Percentiles rank a stretch among this genome's conserved stretches.
Conservation (phyloP, 2,329 filamentous ascomycete genomes). For the Pyrenophora teres region DNA sequence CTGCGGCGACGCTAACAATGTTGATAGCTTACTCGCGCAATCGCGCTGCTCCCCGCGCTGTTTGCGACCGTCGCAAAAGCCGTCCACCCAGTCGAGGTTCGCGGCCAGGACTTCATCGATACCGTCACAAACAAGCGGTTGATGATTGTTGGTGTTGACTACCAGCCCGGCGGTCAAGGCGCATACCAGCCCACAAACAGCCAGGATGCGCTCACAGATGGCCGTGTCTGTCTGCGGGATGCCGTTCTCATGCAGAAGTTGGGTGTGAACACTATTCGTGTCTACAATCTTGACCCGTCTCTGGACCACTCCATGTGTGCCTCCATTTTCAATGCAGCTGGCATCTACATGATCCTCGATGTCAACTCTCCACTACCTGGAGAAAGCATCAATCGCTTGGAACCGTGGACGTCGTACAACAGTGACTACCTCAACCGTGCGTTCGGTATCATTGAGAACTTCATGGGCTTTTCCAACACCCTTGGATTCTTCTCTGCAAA, state of each 20-base stretch:
- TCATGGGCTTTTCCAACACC: conserved; percentile 69
- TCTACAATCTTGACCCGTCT: conserved; percentile 66
- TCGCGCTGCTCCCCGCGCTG: conserved; percentile 35
- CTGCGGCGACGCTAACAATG: conserved; percentile 12
- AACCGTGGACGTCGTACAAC: conserved; percentile 61
- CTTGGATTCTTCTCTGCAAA: conserved; percentile 71
- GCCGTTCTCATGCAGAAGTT: conserved; percentile 66
- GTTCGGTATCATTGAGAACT: conserved; percentile 68
- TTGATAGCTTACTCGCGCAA: conserved; percentile 33
- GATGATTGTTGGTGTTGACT: conserved; percentile 64
- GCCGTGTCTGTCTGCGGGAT: conserved; percentile 64
- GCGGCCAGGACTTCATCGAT: conserved; percentile 66
- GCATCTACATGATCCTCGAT: conserved; percentile 69
- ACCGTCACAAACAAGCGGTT: conserved; percentile 62
- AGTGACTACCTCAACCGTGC: conserved; percentile 61
- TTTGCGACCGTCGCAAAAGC: conserved; percentile 54
- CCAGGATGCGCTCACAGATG: conserved; percentile 62
- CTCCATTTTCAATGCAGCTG: conserved; percentile 67
- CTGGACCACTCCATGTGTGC: conserved; percentile 66
- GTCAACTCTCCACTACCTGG: conserved; percentile 65
- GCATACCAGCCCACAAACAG: conserved; percentile 58
- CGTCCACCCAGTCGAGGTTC: conserved; percentile 61
- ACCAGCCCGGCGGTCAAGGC: conserved; percentile 66
- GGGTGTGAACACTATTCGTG: conserved; percentile 66
- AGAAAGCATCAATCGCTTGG: conserved; percentile 60